A percentile compares a stretch with the other conserved stretches of the same genome.
phyloP scores from a whole-genome alignment of 768 basidiomycete genomes.

The Mycena galericulata region DNA sequence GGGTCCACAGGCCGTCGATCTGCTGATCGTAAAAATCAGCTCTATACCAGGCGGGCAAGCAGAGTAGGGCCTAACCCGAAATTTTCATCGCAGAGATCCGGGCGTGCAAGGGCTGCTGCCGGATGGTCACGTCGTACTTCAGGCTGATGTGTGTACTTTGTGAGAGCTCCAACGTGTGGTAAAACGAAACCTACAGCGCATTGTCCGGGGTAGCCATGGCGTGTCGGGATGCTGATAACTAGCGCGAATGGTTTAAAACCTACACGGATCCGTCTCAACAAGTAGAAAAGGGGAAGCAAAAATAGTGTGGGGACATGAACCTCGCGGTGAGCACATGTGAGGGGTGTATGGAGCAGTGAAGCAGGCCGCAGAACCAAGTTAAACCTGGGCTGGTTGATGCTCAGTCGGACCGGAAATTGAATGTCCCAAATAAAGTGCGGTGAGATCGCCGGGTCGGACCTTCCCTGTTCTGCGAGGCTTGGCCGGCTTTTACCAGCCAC shows the following conservation, averaged over 20 bases:
- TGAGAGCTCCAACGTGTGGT: neutral
- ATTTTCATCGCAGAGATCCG: slow-evolving; percentile 37
- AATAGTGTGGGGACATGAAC: slow-evolving; percentile 13
- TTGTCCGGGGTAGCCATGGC: slow-evolving; percentile 9
- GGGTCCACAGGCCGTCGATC: slow-evolving; percentile 38
- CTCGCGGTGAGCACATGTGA: slow-evolving; percentile 26
- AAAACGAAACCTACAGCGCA: slow-evolving; percentile 10
- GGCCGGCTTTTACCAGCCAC: slow-evolving; percentile 7
- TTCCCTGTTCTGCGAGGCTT: slow-evolving; percentile 7
- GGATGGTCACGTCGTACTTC: slow-evolving; percentile 28
- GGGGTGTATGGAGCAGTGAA: slow-evolving; percentile 18
- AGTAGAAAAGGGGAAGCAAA: slow-evolving; percentile 23
- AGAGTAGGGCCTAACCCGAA: slow-evolving; percentile 26
- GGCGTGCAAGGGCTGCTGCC: slow-evolving; percentile 35
- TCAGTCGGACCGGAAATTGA: slow-evolving; percentile 27
- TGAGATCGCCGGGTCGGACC: slow-evolving; percentile 6
- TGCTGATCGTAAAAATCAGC: slow-evolving; percentile 28
- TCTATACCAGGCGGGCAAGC: neutral
- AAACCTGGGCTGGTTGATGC: slow-evolving; percentile 23
- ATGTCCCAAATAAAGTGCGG: neutral
- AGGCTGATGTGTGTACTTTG: neutral
- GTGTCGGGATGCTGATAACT: neutral
- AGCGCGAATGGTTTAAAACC: neutral
- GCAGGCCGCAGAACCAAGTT: slow-evolving; percentile 16
- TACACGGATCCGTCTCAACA: neutral